phyloP scores from a whole-genome alignment of 768 basidiomycete species.

The Tremella yokohamensis region DNA sequence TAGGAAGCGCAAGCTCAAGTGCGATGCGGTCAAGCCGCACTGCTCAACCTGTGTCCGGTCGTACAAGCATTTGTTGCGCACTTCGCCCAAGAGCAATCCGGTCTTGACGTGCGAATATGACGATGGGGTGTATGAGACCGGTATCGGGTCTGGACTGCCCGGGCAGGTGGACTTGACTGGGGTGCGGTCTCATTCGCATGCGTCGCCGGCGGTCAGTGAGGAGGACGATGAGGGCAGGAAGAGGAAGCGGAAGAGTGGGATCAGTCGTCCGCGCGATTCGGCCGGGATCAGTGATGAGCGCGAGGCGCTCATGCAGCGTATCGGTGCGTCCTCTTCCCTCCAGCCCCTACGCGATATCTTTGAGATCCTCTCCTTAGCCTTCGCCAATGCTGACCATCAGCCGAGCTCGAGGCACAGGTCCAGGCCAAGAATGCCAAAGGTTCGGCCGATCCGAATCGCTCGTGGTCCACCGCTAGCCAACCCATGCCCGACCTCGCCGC shows the following conservation, averaged over 20 bases:
- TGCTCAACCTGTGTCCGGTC: conserved; percentile 44
- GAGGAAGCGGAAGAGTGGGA: conserved; percentile 21
- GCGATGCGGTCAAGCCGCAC: conserved; percentile 44
- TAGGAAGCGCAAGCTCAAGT: conserved; percentile 44
- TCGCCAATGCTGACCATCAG: conserved; percentile 15
- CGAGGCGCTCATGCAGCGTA: conserved; percentile 30
- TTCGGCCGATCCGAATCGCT: conserved; percentile 5
- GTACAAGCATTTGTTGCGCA: conserved; percentile 35
- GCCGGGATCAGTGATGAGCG: conserved; percentile 23
- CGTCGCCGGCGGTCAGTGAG: conserved; percentile 11
- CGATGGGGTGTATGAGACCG: conserved; percentile 13
- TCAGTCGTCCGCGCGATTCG: not conserved
- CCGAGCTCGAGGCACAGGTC: conserved; percentile 37
- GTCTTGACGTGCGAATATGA: conserved; percentile 41
- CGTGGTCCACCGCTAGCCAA: conserved; percentile 6
- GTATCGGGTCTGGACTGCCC: not conserved
- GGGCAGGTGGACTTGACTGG: not conserved
- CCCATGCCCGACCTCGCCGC: conserved; percentile 9
- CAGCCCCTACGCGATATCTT: not conserved
- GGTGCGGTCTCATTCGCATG: not conserved
- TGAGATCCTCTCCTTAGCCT: not conserved
- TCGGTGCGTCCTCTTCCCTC: conserved; percentile 26
- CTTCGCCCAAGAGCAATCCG: conserved; percentile 33
- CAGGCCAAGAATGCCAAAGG: conserved; percentile 1
- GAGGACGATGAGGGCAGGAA: conserved; percentile 11